These are phyloP conservation scores for Dactylorhiza incarnata DNA, from an alignment of 106 monocot genomes.

Conservation along the genomic window DNA sequence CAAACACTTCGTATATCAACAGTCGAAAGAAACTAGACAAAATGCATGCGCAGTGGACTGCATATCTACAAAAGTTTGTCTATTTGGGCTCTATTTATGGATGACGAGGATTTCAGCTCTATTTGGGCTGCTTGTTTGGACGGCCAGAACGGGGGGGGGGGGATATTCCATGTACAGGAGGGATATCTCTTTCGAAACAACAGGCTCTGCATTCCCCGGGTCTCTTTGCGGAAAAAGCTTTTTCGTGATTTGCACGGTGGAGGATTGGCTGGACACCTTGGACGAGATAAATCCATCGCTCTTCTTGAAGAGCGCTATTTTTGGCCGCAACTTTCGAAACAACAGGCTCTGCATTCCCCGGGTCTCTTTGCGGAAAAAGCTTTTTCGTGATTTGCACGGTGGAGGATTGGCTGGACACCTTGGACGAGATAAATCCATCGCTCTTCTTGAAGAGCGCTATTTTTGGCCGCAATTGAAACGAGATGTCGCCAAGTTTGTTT, in stretches of 20 bases:
- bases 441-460: not conserved
- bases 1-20: too few relatives aligned
- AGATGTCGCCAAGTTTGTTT: not conserved
- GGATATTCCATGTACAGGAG: not conserved
- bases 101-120: too few relatives aligned
- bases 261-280: not conserved
- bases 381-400: not conserved
- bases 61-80: too few relatives aligned
- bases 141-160: too few relatives aligned
- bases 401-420: not conserved
- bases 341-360: too few relatives aligned
- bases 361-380: not conserved
- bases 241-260: not conserved
- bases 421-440: conserved; percentile 1
- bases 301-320: not conserved
- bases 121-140: too few relatives aligned
- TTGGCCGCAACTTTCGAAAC: conserved; percentile 1
- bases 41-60: too few relatives aligned
- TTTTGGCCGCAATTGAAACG: conserved; percentile 5
- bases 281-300: conserved; percentile 1
- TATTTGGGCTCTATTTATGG: too few relatives aligned
- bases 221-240: not conserved
- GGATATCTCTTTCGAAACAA: conserved; percentile 5
- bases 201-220: too few relatives aligned
- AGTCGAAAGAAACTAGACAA: too few relatives aligned